These are phyloP conservation scores for Uronychia binucleata DNA, from an alignment of 73 alveolate species.

Conservation along the genomic window DNA sequence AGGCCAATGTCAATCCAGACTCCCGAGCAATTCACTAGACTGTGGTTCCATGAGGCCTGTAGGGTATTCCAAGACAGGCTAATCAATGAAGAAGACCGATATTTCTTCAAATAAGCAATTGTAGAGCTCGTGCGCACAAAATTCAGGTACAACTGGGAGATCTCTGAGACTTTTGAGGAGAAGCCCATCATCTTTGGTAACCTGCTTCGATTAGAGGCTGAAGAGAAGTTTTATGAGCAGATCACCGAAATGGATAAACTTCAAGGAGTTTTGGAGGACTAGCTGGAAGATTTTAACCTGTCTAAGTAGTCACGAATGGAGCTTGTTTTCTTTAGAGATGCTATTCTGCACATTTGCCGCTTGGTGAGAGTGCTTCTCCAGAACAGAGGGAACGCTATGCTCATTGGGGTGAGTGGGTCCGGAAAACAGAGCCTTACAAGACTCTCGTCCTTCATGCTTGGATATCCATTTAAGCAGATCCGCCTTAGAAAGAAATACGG, in stretches of 20 bases:
- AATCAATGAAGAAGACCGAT: slow-evolving; percentile 96
- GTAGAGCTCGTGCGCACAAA: slow-evolving; percentile 78
- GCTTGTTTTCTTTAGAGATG: slow-evolving; percentile 97
- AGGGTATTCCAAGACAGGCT: slow-evolving; percentile 99
- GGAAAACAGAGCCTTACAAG: slow-evolving; percentile 75
- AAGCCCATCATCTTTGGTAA: slow-evolving; percentile 92
- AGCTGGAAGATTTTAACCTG: slow-evolving; percentile 92
- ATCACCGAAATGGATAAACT: slow-evolving; percentile 85
- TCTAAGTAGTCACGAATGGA: slow-evolving; percentile 93
- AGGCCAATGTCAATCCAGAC: slow-evolving; percentile 77
- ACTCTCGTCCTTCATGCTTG: slow-evolving; percentile 71
- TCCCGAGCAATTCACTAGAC: slow-evolving; percentile 81
- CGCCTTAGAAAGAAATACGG: slow-evolving; percentile 78
- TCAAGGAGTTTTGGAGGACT: slow-evolving; percentile 88
- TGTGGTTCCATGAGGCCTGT: slow-evolving; percentile 99
- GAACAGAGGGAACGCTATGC: slow-evolving; percentile 60
- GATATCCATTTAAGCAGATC: slow-evolving; percentile 64
- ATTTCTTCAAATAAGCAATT: slow-evolving; percentile 82
- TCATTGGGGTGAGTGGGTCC: slow-evolving; percentile 72
- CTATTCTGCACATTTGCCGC: slow-evolving; percentile 60
- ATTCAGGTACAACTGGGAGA: slow-evolving; percentile 87
- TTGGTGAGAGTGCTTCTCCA: slow-evolving; percentile 37
- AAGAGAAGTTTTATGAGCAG: slow-evolving; percentile 95
- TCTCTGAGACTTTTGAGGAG: slow-evolving; percentile 84
- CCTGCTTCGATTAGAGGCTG: slow-evolving; percentile 89